phyloP scores from a whole-genome alignment of 108 stramenopile genomes.

The Cyclotella choctawhatcheeana region DNA sequence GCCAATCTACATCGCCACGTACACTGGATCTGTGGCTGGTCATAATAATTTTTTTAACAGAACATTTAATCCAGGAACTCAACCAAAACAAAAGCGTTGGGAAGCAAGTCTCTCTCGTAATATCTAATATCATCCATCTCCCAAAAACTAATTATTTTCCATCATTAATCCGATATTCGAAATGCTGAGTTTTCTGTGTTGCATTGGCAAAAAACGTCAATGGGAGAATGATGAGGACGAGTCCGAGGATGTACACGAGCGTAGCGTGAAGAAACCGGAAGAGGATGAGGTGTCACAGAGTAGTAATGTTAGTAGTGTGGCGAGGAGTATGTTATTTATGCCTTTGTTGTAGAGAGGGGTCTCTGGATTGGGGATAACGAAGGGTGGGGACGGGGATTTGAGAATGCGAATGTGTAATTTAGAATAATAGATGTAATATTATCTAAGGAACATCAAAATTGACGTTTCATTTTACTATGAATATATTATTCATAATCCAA shows the following conservation, averaged over 20 bases:
- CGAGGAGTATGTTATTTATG: slow-evolving; percentile 10
- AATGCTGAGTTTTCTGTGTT: background rate
- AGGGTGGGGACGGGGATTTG: background rate
- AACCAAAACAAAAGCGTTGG: too few species aligned
- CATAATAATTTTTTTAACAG: too few species aligned
- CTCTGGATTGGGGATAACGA: background rate
- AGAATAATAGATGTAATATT: background rate
- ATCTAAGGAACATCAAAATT: too few species aligned
- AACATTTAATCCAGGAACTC: too few species aligned
- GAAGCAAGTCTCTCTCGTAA: too few species aligned
- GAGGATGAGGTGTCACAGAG: background rate
- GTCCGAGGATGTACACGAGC: background rate
- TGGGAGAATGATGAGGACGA: background rate
- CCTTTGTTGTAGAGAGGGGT: slow-evolving; percentile 5
- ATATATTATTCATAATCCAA: too few species aligned
- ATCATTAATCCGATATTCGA: background rate
- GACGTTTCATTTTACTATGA: too few species aligned
- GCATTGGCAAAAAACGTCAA: background rate
- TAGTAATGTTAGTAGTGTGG: background rate
- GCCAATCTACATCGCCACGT: too few species aligned
- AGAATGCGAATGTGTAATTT: background rate
- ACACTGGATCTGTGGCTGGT: too few species aligned
- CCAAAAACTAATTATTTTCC: too few species aligned
- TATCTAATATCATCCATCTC: too few species aligned
- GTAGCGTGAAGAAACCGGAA: background rate